Conservation (phyloP, 2,329 filamentous ascomycete species). For the Cryphonectria parasitica region DNA sequence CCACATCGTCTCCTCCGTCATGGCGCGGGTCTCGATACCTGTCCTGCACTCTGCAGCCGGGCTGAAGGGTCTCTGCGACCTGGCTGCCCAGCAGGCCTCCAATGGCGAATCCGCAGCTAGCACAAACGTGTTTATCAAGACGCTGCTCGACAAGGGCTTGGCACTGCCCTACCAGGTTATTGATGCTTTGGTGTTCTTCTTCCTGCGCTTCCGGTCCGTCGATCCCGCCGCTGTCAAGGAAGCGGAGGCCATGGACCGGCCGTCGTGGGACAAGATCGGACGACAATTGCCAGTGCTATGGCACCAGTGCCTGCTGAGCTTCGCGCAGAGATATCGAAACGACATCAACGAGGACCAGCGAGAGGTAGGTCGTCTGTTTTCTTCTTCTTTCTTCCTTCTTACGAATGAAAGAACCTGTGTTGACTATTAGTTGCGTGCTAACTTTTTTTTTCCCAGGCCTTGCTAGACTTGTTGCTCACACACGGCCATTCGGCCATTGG, state of each 20-base stretch:
- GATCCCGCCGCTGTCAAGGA: slow-evolving; percentile 61
- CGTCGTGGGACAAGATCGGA: slow-evolving; percentile 43
- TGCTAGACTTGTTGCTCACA: slow-evolving; percentile 83
- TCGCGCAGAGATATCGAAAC: slow-evolving; percentile 92
- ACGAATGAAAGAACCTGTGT: neutral
- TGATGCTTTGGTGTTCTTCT: slow-evolving; percentile 94
- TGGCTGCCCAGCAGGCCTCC: slow-evolving; percentile 86
- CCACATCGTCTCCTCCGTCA: slow-evolving; percentile 84
- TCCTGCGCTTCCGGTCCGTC: slow-evolving; percentile 80
- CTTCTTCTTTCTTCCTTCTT: too few relatives aligned
- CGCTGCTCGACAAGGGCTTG: slow-evolving; percentile 94
- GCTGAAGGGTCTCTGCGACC: slow-evolving; percentile 89
- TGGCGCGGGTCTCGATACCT: slow-evolving; percentile 83
- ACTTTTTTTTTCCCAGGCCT: slow-evolving; percentile 52
- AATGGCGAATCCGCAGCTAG: slow-evolving; percentile 85
- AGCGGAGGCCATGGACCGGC: slow-evolving; percentile 56
- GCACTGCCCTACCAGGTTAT: slow-evolving; percentile 93
- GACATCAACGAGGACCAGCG: slow-evolving; percentile 95
- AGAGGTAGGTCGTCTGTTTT: slow-evolving; percentile 40
- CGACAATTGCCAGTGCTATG: slow-evolving; percentile 83
- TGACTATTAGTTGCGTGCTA: slow-evolving; percentile 16
- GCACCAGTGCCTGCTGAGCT: slow-evolving; percentile 91
- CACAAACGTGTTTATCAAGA: slow-evolving; percentile 93
- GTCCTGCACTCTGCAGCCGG: slow-evolving; percentile 92
- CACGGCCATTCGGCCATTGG: slow-evolving; percentile 88